These are phyloP conservation scores for Arthrobotrys musiformis DNA, from an alignment of 2,329 filamentous ascomycete species.

Conservation along the genomic window DNA sequence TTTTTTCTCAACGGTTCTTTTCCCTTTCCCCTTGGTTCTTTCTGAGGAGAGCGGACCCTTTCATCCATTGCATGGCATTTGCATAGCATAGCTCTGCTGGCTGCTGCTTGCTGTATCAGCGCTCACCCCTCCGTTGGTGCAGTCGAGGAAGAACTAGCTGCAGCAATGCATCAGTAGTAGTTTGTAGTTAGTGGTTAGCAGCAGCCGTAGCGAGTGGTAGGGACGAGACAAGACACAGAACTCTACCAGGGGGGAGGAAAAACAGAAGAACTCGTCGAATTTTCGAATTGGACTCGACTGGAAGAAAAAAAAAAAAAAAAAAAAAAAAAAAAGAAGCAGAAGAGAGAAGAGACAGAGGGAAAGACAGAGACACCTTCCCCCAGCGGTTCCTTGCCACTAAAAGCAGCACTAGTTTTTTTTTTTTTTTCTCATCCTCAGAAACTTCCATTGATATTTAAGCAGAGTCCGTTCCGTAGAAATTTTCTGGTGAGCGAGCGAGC, in stretches of 20 bases:
- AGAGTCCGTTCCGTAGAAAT: neutral
- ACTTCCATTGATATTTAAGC: constrained; percentile 2
- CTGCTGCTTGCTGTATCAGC: no score
- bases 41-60: constrained; percentile 38
- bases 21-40: no score
- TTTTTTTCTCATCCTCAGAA: neutral
- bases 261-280: constrained; percentile 22
- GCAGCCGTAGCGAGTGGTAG: neutral
- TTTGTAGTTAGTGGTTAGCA: neutral
- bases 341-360: no score
- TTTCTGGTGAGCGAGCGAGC: neutral
- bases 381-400: constrained; percentile 45
- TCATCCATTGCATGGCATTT: neutral
- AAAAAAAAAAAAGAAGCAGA: no score
- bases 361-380: constrained; percentile 35
- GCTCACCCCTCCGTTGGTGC: constrained; percentile 14
- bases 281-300: neutral
- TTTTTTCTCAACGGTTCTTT: neutral
- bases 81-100: no score
- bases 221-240: neutral
- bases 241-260: constrained; percentile 4
- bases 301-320: no score
- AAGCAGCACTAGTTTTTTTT: constrained; percentile 13
- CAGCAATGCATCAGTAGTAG: no score
- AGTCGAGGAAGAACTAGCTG: no score